A percentile compares a stretch with the other conserved stretches of the same genome.
phyloP scores from a whole-genome alignment of 2,329 filamentous ascomycete species.

The Penicillium janthinellum region DNA sequence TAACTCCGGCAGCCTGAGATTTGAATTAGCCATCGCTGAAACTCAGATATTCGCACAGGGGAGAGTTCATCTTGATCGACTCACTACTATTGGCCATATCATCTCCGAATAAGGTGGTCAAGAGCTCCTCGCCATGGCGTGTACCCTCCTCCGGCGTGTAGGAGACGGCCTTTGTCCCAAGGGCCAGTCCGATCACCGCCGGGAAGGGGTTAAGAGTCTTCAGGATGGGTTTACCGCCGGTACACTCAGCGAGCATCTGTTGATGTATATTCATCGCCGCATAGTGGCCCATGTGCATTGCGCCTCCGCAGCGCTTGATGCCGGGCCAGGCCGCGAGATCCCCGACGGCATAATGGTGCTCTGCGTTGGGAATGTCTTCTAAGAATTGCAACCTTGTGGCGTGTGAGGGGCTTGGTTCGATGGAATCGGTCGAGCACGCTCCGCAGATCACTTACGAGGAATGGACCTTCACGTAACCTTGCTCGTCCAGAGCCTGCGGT shows the following conservation, averaged over 20 bases:
- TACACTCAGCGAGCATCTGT: conserved; percentile 54
- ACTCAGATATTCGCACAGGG: not conserved
- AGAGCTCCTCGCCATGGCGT: conserved; percentile 62
- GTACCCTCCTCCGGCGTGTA: conserved; percentile 62
- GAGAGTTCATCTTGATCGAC: conserved; percentile 31
- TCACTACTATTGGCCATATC: conserved; percentile 67
- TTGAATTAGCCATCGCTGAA: conserved; percentile 3
- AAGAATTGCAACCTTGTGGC: conserved; percentile 57
- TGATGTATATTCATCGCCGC: conserved; percentile 69
- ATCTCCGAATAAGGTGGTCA: conserved; percentile 65
- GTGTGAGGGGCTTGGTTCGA: not conserved
- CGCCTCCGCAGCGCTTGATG: conserved; percentile 76
- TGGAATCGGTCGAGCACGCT: not conserved
- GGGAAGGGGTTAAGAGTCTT: conserved; percentile 57
- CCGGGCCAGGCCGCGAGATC: conserved; percentile 73
- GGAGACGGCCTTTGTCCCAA: conserved; percentile 69
- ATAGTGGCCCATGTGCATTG: conserved; percentile 72
- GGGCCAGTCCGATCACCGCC: conserved; percentile 69
- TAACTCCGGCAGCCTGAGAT: conserved; percentile 58
- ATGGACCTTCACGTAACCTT: conserved; percentile 67
- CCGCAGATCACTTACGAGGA: conserved; percentile 40
- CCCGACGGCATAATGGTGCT: conserved; percentile 67
- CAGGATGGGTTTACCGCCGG: conserved; percentile 48
- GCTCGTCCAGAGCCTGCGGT: conserved; percentile 57
- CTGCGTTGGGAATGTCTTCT: conserved; percentile 56